Percentiles rank a stretch among this genome's conserved stretches.
Evolutionary conservation across 2,329 filamentous ascomycete genomes (phyloP).

Genomic region (Lecanosticta acicola): DNA sequence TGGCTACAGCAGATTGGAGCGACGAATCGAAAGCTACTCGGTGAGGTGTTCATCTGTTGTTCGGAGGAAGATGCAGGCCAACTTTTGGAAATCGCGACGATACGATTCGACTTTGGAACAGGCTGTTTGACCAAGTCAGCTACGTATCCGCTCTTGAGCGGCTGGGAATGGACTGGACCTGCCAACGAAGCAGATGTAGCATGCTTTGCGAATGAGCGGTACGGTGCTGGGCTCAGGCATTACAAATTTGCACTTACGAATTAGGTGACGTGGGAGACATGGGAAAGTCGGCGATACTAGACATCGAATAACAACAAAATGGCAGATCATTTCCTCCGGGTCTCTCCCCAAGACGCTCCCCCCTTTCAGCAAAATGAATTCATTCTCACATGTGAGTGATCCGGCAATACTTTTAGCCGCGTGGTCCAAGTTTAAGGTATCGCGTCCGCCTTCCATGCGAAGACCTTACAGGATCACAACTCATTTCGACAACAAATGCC

Average conservation of each 20-base stretch:
- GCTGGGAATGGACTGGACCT: conserved; percentile 1
- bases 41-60: conserved; percentile 3
- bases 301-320: neutral
- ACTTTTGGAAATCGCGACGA: neutral
- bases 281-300: neutral
- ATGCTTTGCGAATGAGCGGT: conserved; percentile 1
- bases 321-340: neutral
- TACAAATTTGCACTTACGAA: neutral
- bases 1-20: conserved; percentile 1
- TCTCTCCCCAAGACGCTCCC: neutral
- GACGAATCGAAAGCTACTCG: neutral
- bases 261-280: neutral
- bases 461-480: neutral
- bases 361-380: neutral
- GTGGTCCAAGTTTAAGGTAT: too few species aligned
- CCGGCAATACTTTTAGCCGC: neutral
- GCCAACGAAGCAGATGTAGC: neutral
- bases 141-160: neutral
- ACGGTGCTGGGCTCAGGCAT: conserved; percentile 1
- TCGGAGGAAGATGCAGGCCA: conserved; percentile 1
- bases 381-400: neutral
- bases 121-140: neutral
- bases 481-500: neutral
- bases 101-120: neutral
- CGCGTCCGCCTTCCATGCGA: too few species aligned